phyloP scores from a whole-genome alignment of 257 asterid genomes.

The Fraxinus excelsior region DNA sequence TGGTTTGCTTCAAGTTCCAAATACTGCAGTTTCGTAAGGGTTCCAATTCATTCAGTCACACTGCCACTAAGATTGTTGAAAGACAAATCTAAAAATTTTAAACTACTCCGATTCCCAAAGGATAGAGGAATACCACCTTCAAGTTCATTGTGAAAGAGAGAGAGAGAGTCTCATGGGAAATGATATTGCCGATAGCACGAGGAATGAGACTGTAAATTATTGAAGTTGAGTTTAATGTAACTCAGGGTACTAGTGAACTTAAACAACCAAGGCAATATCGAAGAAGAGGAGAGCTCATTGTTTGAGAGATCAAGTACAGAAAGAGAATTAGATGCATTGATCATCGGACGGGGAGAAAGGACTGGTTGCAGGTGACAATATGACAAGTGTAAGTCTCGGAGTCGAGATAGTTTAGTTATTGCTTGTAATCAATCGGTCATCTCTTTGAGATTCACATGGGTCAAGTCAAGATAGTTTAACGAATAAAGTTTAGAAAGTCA shows the following conservation, averaged over 20 bases:
- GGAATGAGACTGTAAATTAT: no score
- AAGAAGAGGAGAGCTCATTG: not conserved
- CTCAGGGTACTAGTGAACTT: conserved; percentile 13
- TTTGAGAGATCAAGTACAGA: not conserved
- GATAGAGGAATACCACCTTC: conserved; percentile 27
- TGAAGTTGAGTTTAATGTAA: conserved; percentile 14
- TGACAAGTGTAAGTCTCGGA: no score
- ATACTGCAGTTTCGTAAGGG: conserved; percentile 15
- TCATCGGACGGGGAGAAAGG: not conserved
- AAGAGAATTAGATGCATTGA: not conserved
- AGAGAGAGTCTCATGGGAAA: not conserved
- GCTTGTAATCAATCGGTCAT: conserved; percentile 11
- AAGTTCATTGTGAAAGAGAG: not conserved
- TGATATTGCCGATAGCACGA: conserved; percentile 18
- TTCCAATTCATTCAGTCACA: conserved; percentile 20
- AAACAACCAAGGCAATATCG: conserved; percentile 19
- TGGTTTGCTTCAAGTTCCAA: conserved; percentile 18
- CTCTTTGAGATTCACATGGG: not conserved
- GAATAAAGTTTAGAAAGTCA: conserved; percentile 12
- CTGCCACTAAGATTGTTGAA: conserved; percentile 11
- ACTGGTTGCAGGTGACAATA: not conserved
- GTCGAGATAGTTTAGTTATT: no score
- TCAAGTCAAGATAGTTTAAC: conserved; percentile 3
- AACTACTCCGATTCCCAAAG: not conserved
- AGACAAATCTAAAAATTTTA: conserved; percentile 9